phyloP scores from a whole-genome alignment of 768 basidiomycete species.

The Lactifluus volemus region DNA sequence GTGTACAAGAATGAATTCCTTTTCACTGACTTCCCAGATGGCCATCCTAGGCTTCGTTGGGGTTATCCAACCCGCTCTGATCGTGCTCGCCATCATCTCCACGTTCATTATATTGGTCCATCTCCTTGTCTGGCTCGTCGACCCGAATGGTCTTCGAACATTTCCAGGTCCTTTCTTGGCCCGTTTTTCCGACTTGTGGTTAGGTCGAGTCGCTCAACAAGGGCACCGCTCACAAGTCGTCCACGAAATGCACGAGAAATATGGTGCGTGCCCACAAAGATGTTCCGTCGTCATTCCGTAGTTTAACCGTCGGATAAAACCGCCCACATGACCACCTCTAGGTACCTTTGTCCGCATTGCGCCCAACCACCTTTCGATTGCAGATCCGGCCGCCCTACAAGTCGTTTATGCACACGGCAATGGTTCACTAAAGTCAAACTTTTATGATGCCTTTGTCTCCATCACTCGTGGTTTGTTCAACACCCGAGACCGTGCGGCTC shows the following conservation, averaged over 20 bases:
- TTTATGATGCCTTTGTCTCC: conserved; percentile 35
- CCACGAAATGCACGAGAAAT: conserved; percentile 33
- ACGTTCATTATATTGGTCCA: conserved; percentile 23
- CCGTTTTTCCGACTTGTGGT: conserved; percentile 31
- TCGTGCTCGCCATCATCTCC: conserved; percentile 9
- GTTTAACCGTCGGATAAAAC: too few relatives aligned
- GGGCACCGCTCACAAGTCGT: conserved; percentile 32
- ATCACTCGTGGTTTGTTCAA: conserved; percentile 59
- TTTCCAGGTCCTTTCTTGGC: conserved; percentile 36
- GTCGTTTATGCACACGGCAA: conserved; percentile 36
- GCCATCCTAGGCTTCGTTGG: too few relatives aligned
- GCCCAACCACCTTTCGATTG: conserved; percentile 40
- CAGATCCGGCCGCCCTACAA: conserved; percentile 34
- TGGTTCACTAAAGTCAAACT: conserved; percentile 35
- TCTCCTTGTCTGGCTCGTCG: conserved; percentile 29
- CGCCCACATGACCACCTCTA: conserved; percentile 2
- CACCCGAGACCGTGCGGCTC: conserved; percentile 62
- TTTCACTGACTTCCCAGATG: too few relatives aligned
- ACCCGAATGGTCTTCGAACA: conserved; percentile 26
- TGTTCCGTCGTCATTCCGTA: too few relatives aligned
- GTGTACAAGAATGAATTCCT: too few relatives aligned
- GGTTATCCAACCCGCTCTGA: neutral
- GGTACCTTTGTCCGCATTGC: conserved; percentile 36
- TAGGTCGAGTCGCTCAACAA: conserved; percentile 27
- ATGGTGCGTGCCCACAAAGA: conserved; percentile 26